Conservation (phyloP, 371 early-diverging fungal species). For the Blakeslea trispora region DNA sequence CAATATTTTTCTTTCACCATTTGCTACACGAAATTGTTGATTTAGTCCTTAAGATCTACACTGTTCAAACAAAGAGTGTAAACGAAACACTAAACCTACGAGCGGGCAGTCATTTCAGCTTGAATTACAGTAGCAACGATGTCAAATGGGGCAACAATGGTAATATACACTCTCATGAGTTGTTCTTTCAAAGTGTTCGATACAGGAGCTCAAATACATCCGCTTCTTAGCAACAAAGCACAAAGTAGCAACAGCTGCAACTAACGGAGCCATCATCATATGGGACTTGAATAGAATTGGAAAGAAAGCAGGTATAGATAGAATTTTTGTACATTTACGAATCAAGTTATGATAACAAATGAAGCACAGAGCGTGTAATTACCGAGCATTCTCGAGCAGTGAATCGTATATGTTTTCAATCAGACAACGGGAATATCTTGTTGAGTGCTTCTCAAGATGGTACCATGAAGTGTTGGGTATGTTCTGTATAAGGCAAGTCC, state of each 20-base stretch:
- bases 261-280: slow-evolving; percentile 74
- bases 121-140: slow-evolving; percentile 74
- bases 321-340: too few relatives aligned
- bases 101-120: slow-evolving; percentile 62
- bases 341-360: too few relatives aligned
- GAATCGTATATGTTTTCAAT: slow-evolving; percentile 79
- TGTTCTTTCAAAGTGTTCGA: neutral
- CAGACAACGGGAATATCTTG: slow-evolving; percentile 65
- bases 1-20: neutral
- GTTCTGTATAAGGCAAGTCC: neutral
- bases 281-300: slow-evolving; percentile 69
- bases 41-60: slow-evolving; percentile 72
- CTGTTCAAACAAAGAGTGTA: slow-evolving; percentile 56
- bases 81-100: slow-evolving; percentile 71
- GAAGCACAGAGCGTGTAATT: slow-evolving; percentile 62
- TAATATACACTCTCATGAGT: slow-evolving; percentile 19
- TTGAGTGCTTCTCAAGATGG: slow-evolving; percentile 86
- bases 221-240: slow-evolving; percentile 39
- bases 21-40: too few relatives aligned
- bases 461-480: slow-evolving; percentile 80
- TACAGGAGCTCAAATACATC: neutral
- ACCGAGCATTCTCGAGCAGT: slow-evolving; percentile 81
- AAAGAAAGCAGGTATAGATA: slow-evolving; percentile 33
- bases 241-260: slow-evolving; percentile 78
- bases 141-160: slow-evolving; percentile 82